Conservation (phyloP, 2,329 filamentous ascomycete genomes). For the Aspergillus nomiae region DNA sequence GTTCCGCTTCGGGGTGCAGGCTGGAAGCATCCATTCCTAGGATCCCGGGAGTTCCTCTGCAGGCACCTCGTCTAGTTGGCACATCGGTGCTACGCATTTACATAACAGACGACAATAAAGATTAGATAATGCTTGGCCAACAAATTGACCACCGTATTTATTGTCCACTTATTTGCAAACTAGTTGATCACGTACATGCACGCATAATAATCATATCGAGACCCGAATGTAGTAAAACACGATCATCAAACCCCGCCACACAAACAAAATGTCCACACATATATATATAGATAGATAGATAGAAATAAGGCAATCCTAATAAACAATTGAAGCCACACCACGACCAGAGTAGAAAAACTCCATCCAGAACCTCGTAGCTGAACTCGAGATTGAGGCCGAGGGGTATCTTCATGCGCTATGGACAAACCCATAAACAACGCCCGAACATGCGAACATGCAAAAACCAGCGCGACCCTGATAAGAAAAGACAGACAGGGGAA, state of each 20-base stretch:
- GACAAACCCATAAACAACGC: slow-evolving; percentile 30
- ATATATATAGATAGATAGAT: slow-evolving; percentile 5
- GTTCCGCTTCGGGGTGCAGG: not conserved
- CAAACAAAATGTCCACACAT: slow-evolving; percentile 5
- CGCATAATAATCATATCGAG: not conserved
- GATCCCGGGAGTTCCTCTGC: not conserved
- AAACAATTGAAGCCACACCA: slow-evolving; percentile 26
- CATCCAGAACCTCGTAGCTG: slow-evolving; percentile 25
- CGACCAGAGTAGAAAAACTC: slow-evolving; percentile 28
- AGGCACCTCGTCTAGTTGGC: not conserved
- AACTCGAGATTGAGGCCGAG: slow-evolving; percentile 28
- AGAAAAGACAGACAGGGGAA: slow-evolving; percentile 4
- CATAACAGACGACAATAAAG: not conserved
- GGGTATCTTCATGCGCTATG: slow-evolving; percentile 41
- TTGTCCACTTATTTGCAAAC: slow-evolving; percentile 4
- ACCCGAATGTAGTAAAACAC: not conserved
- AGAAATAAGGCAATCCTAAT: slow-evolving; percentile 17
- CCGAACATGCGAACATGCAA: slow-evolving; percentile 30
- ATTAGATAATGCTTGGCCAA: not conserved
- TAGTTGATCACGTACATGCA: not conserved
- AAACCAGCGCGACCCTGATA: slow-evolving; percentile 1
- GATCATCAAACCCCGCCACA: not conserved
- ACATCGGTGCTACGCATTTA: not conserved
- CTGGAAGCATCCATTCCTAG: not conserved
- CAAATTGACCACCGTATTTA: not conserved